phyloP scores from a whole-genome alignment of 75 land plant species.

The Chamaecyparis obtusa region DNA sequence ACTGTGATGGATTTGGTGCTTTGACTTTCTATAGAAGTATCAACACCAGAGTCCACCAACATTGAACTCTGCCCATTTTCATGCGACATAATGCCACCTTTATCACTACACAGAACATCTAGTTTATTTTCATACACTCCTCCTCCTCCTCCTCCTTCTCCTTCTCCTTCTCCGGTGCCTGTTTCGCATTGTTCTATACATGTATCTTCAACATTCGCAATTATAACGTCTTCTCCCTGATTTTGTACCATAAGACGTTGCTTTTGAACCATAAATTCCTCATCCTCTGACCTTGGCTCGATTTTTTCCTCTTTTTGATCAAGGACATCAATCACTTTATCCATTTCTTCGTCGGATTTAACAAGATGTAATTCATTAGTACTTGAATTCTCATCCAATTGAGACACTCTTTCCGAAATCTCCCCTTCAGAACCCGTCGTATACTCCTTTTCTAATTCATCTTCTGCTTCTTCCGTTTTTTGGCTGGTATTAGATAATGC shows the following conservation, averaged over 20 bases:
- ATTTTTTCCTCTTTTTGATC: background rate
- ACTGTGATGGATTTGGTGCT: background rate
- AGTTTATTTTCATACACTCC: background rate
- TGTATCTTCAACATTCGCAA: background rate
- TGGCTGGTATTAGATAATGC: background rate
- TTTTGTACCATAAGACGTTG: background rate
- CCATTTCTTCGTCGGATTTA: slow-evolving; percentile 11
- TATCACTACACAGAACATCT: background rate
- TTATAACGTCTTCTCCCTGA: background rate
- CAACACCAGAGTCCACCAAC: background rate
- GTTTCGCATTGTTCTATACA: background rate
- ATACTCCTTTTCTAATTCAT: slow-evolving; percentile 10
- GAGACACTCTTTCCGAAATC: background rate
- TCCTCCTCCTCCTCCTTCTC: background rate
- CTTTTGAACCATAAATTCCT: background rate
- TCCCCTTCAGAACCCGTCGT: slow-evolving; percentile 1
- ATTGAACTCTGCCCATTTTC: background rate
- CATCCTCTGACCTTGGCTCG: background rate
- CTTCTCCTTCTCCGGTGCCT: background rate
- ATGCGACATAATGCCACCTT: background rate
- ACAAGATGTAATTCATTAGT: slow-evolving; percentile 3
- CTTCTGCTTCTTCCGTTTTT: slow-evolving; percentile 6
- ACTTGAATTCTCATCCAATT: slow-evolving; percentile 2
- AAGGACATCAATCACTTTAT: background rate
- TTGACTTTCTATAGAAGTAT: background rate